Conservation (phyloP, 1,284 basidiomycete species). For the Mrakiaceae sp. region DNA sequence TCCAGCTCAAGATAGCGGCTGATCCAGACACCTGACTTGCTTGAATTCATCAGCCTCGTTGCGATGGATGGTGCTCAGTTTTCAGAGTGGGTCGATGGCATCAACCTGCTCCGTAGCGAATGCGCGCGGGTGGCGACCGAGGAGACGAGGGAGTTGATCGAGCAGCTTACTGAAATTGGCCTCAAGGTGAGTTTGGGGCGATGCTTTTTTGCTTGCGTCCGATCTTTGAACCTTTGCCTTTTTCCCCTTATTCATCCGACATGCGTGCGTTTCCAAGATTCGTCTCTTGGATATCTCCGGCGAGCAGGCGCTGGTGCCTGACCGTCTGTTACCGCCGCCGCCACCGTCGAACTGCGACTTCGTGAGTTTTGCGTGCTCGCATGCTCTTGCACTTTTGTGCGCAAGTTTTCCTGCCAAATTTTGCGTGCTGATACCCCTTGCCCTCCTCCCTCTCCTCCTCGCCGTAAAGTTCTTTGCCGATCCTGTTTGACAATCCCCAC, state of each 20-base stretch:
- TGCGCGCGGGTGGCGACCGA: slow-evolving; percentile 68
- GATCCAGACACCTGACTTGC: not conserved
- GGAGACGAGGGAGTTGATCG: slow-evolving; percentile 44
- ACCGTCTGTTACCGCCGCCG: not conserved
- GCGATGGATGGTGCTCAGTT: slow-evolving; percentile 73
- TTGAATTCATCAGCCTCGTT: slow-evolving; percentile 38
- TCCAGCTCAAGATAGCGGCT: not conserved
- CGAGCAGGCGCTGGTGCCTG: slow-evolving; percentile 5
- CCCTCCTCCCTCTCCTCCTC: no score
- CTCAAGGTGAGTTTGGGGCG: slow-evolving; percentile 4
- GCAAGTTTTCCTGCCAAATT: no score
- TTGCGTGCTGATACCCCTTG: no score
- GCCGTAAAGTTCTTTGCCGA: no score
- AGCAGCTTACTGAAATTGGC: slow-evolving; percentile 12
- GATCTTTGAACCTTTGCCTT: not conserved
- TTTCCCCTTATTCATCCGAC: not conserved
- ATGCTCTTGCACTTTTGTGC: no score
- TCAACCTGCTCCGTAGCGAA: slow-evolving; percentile 73
- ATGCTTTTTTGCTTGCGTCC: not conserved
- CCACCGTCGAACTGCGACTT: slow-evolving; percentile 13
- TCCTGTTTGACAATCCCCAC: no score
- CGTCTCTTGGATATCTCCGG: slow-evolving; percentile 12
- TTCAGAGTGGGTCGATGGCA: slow-evolving; percentile 92
- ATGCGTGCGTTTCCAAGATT: not conserved
- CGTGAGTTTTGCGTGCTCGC: not conserved